A percentile compares a stretch with the other conserved stretches of the same genome.
Conservation (phyloP, 2,329 filamentous ascomycete genomes). For the Emergomyces orientalis region DNA sequence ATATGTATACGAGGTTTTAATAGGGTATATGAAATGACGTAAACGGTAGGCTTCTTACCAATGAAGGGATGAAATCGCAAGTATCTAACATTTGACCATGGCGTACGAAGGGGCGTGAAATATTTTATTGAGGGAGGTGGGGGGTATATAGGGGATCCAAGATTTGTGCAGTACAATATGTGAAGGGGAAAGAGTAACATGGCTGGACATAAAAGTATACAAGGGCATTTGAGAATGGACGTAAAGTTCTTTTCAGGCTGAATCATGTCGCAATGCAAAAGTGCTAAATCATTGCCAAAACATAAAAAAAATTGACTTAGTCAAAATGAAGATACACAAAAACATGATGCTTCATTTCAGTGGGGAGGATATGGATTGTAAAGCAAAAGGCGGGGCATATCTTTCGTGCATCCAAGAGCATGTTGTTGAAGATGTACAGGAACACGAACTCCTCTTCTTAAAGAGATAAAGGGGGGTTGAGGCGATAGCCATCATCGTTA, state of each 20-base stretch:
- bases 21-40: too few relatives aligned
- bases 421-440: too few relatives aligned
- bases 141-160: neutral
- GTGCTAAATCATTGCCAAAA: neutral
- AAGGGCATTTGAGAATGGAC: neutral
- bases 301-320: neutral
- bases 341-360: neutral
- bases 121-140: neutral
- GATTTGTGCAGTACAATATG: neutral
- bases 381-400: neutral
- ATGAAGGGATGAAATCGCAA: neutral
- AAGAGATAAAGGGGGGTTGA: neutral
- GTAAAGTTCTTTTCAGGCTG: neutral
- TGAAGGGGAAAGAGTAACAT: neutral
- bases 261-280: neutral
- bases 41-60: neutral
- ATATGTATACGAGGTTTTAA: neutral
- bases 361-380: neutral
- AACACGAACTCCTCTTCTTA: neutral
- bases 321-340: neutral
- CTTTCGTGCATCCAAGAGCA: neutral
- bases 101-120: neutral
- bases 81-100: neutral
- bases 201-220: neutral
- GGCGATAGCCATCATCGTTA: neutral